Conservation (phyloP, 192 early-diverging fungal genomes). For the Backusella macrospora region DNA sequence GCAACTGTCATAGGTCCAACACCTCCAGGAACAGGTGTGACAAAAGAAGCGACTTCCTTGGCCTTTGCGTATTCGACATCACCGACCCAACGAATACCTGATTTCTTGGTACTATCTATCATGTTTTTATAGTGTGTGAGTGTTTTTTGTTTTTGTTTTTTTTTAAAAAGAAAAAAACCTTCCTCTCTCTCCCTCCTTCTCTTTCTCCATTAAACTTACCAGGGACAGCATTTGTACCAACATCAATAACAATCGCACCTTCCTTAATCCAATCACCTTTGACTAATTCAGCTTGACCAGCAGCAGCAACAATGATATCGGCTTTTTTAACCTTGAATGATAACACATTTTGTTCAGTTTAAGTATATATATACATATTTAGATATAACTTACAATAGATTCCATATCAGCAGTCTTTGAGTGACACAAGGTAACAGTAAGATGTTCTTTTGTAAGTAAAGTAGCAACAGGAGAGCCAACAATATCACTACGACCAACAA, state of each 20-base stretch:
- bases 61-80: constrained; percentile 88
- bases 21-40: constrained; percentile 97
- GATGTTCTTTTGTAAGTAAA: constrained; percentile 79
- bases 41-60: constrained; percentile 68
- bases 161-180: not conserved
- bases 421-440: constrained; percentile 96
- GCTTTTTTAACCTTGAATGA: constrained; percentile 57
- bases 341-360: not conserved
- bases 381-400: constrained; percentile 71
- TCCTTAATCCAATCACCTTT: constrained; percentile 95
- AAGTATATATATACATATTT: not conserved
- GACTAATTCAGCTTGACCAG: constrained; percentile 78
- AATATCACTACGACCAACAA: constrained; percentile 96
- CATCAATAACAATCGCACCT: constrained; percentile 94
- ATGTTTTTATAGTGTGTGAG: constrained; percentile 23
- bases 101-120: constrained; percentile 90
- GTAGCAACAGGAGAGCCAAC: constrained; percentile 89
- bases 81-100: constrained; percentile 89
- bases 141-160: not conserved
- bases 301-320: constrained; percentile 91
- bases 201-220: constrained; percentile 36
- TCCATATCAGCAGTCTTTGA: constrained; percentile 77
- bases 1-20: constrained; percentile 99
- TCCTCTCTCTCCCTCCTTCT: not conserved
- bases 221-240: constrained; percentile 91